Conservation (phyloP, 1,284 basidiomycete species). For the Xerocomus cyaneibrunnescens region DNA sequence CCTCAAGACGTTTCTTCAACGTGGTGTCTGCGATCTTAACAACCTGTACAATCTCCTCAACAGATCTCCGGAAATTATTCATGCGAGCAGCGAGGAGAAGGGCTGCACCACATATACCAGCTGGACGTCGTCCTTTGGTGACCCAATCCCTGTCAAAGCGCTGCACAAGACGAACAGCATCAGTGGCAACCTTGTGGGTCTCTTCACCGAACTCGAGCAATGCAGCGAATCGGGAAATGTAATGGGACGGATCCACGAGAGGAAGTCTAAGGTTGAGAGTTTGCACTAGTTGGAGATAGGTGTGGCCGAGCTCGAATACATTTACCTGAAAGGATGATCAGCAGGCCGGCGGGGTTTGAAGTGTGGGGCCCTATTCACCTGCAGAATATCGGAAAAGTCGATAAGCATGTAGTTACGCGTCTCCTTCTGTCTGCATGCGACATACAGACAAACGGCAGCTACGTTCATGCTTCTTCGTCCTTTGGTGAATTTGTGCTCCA, state of each 20-base stretch:
- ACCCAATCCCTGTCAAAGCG: slow-evolving; percentile 99
- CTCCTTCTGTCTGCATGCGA: slow-evolving; percentile 91
- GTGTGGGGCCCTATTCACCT: slow-evolving; percentile 50
- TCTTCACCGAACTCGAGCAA: slow-evolving; percentile 96
- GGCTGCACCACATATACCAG: slow-evolving; percentile 96
- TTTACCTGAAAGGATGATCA: slow-evolving; percentile 67
- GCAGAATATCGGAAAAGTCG: slow-evolving; percentile 92
- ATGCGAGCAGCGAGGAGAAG: slow-evolving; percentile 95
- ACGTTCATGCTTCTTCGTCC: slow-evolving; percentile 93
- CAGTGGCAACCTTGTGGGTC: slow-evolving; percentile 88
- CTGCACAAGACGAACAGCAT: slow-evolving; percentile 91
- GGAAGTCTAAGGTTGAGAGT: slow-evolving; percentile 87
- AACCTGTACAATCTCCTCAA: slow-evolving; percentile 96
- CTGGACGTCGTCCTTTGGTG: slow-evolving; percentile 90
- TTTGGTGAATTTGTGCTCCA: slow-evolving; percentile 93
- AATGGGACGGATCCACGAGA: slow-evolving; percentile 94
- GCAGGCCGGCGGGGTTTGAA: not conserved
- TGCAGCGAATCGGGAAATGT: slow-evolving; percentile 96
- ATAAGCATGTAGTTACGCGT: slow-evolving; percentile 96
- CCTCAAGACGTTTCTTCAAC: slow-evolving; percentile 90
- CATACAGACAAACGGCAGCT: slow-evolving; percentile 93
- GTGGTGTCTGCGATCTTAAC: slow-evolving; percentile 98
- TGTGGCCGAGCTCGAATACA: slow-evolving; percentile 96
- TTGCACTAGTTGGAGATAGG: slow-evolving; percentile 92
- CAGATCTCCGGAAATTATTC: slow-evolving; percentile 93